phyloP scores from a whole-genome alignment of 306 rosid genomes.

The Phaseolus lunatus region DNA sequence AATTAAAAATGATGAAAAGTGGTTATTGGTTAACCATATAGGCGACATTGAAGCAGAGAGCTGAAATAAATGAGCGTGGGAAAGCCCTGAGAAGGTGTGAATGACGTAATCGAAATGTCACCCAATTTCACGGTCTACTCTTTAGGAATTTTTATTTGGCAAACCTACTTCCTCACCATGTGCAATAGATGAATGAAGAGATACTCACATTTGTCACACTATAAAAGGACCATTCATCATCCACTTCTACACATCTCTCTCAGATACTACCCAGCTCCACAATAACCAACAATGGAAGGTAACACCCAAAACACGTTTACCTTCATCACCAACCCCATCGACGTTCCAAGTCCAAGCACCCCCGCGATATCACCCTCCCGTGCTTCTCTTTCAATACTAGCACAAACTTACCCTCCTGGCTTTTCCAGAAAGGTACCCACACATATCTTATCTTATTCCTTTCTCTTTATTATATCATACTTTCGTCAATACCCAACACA shows the following conservation, averaged over 20 bases:
- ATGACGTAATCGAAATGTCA: constrained; percentile 20
- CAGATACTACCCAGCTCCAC: background rate
- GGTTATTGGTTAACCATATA: background rate
- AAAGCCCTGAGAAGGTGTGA: background rate
- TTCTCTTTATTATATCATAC: background rate
- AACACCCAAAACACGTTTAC: constrained; percentile 22
- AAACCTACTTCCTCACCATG: constrained; percentile 2
- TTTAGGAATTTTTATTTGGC: background rate
- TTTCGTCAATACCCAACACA: background rate
- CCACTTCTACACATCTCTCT: background rate
- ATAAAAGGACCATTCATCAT: constrained; percentile 23
- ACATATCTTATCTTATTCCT: no score
- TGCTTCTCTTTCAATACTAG: constrained; percentile 26
- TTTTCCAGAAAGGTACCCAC: constrained; percentile 69
- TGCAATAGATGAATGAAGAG: background rate
- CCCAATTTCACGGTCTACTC: background rate
- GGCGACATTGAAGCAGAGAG: background rate
- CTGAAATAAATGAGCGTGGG: background rate
- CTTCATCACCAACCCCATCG: constrained; percentile 10
- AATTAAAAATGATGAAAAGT: no score
- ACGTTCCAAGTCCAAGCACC: constrained; percentile 38
- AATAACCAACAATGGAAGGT: constrained; percentile 34
- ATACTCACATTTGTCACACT: background rate
- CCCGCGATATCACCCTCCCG: background rate
- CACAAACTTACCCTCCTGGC: constrained; percentile 56